Base-by-base conservation (phyloP, 2,329 filamentous ascomycete genomes). In the Parascedosporium putredinis region DNA sequence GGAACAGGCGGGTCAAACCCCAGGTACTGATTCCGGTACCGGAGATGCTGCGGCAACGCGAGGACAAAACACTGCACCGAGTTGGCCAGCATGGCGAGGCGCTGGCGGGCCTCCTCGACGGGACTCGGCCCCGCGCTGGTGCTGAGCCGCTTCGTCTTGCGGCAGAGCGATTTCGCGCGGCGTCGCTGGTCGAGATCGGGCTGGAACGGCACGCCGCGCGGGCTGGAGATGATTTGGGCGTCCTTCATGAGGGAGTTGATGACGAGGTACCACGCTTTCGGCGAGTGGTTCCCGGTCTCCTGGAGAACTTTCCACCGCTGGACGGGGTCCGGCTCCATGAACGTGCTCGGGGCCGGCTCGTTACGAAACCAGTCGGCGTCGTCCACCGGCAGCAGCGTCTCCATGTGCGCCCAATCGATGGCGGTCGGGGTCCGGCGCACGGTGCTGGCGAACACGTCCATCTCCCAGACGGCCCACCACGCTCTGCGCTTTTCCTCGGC, bases 391-490 rank as follows among this genome's bases (percentile, higher is more conserved):
- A 69, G 60, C 45, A 63, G 55, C 4, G 61, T 64, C 20, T 65
- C 58, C 47, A 63, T 67, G 47, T 64, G 59, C 4, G 56, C 53
- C 59, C 61, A 64, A 52, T 66, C 58, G 5, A 69, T 60, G 0
- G 61, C 65, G 1, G 62, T 60, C 2, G 67, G 67, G 14, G 59
- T 58, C 3, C 65, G 60, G 7, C 65, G 60, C 27, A 70, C 64
- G n/a, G 64, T 64, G 45, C 60, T 65, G 2, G 66, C 65, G 51
- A 67, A 70, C 7, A 67, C 61, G 50, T 70, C 67, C 61, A 70
- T 67, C 49, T 69, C 67, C 65, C 64, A 69, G n/a, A 68, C 60
- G 0, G 65, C 62, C 67, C 66, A 69, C 60, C 62, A 69, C 1
- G 62, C 60, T 3, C 67, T 59, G 1, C 66, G 60, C 43, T 63